phyloP scores from a whole-genome alignment of 2,329 filamentous ascomycete species.

The Daldinia sp. region DNA sequence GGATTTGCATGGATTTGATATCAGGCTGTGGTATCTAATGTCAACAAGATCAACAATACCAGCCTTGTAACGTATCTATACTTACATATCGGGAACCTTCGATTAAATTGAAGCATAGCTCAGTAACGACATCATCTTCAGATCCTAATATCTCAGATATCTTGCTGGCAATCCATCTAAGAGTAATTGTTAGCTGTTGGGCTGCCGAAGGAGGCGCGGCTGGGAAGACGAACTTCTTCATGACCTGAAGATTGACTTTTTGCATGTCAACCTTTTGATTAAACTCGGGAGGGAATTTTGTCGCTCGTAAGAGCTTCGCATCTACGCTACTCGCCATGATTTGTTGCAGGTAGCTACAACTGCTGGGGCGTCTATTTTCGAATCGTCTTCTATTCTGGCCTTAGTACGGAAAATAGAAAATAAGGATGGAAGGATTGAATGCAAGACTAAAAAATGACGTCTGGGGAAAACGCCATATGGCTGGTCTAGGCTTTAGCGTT shows the following conservation, averaged over 20 bases:
- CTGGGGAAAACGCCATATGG: constrained; percentile 36
- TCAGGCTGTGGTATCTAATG: constrained; percentile 75
- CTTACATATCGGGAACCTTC: constrained; percentile 83
- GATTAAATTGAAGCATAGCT: constrained; percentile 77
- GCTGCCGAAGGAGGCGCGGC: constrained; percentile 9
- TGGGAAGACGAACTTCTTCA: constrained; percentile 82
- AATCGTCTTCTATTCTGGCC: constrained; percentile 3
- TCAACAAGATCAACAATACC: constrained; percentile 28
- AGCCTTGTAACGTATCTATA: constrained; percentile 40
- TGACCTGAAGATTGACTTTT: constrained; percentile 96
- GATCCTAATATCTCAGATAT: constrained; percentile 89
- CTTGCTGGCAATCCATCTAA: constrained; percentile 91
- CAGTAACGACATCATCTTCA: constrained; percentile 96
- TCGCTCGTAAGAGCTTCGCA: constrained; percentile 88
- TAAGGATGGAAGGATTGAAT: constrained; percentile 28
- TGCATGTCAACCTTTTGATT: constrained; percentile 95
- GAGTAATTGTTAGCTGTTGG: constrained; percentile 32
- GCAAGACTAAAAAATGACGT: constrained; percentile 45
- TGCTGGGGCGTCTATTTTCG: not conserved
- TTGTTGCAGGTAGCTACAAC: constrained; percentile 3
- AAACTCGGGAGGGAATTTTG: constrained; percentile 94
- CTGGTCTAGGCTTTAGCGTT: constrained; percentile 25
- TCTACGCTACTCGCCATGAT: constrained; percentile 86
- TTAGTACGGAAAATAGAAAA: constrained; percentile 17
- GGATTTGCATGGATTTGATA: constrained; percentile 94